phyloP scores from a whole-genome alignment of 306 rosid species.

The Elaeagnus macrophylla region DNA sequence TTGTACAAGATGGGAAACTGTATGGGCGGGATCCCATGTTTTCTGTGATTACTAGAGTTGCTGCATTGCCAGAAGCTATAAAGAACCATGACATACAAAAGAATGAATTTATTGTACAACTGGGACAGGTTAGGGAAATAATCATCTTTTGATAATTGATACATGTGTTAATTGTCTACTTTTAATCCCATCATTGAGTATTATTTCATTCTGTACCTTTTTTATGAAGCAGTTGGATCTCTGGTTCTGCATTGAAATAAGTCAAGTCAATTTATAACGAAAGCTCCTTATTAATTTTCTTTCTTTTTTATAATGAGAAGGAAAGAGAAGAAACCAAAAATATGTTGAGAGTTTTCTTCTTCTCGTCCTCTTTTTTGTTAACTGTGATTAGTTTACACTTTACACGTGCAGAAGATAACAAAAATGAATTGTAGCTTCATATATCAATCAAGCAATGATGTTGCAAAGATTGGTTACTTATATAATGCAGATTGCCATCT shows the following conservation, averaged over 20 bases:
- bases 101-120: constrained; percentile 57
- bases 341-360: too few relatives aligned
- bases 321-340: too few relatives aligned
- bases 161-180: not conserved
- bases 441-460: too few relatives aligned
- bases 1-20: constrained; percentile 89
- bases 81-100: constrained; percentile 72
- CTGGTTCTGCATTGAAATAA: not conserved
- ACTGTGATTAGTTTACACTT: too few relatives aligned
- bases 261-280: not conserved
- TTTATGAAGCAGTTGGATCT: not conserved
- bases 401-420: too few relatives aligned
- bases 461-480: not conserved
- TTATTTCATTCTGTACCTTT: not conserved
- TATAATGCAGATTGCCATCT: not conserved
- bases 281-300: not conserved
- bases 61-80: constrained; percentile 62
- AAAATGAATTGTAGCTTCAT: too few relatives aligned
- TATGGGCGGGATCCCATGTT: constrained; percentile 67
- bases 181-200: not conserved
- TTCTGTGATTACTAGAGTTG: constrained; percentile 60
- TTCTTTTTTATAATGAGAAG: too few relatives aligned
- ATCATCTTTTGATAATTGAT: constrained; percentile 10
- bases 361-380: too few relatives aligned
- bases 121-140: constrained; percentile 65